Conservation (phyloP, 306 rosid genomes). For the Quercus suber region DNA sequence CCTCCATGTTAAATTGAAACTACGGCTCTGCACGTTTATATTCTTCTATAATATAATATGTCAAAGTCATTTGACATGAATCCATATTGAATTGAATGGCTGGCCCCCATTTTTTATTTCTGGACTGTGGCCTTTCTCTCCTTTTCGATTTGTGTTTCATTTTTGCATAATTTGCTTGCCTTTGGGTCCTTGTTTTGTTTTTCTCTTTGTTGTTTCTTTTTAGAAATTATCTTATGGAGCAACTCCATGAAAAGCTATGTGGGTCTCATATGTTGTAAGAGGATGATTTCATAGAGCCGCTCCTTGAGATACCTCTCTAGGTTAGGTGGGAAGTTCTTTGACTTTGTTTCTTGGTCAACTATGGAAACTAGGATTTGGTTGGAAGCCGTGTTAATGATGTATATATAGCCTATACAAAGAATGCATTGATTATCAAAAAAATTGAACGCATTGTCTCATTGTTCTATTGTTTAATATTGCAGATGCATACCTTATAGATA, state of each 20-base stretch:
- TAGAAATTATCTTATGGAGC: neutral
- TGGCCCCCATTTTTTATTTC: neutral
- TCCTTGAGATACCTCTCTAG: too few species aligned
- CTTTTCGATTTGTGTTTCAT: neutral
- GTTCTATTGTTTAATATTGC: conserved; percentile 26
- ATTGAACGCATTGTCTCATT: neutral
- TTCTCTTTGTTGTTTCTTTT: neutral
- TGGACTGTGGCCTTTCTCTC: neutral
- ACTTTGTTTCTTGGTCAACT: neutral
- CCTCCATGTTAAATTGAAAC: neutral
- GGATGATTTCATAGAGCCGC: too few species aligned
- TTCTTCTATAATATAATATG: neutral
- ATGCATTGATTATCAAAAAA: too few species aligned
- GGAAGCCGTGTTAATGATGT: too few species aligned
- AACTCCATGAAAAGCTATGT: too few species aligned
- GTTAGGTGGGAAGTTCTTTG: neutral
- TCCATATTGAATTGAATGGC: neutral
- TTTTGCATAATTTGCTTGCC: neutral
- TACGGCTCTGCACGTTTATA: neutral
- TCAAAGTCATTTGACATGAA: neutral
- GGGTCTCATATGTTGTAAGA: too few species aligned
- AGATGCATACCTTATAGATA: conserved; percentile 94
- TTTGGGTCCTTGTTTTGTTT: neutral
- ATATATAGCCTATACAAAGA: too few species aligned
- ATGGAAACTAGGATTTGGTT: too few species aligned